Evolutionary conservation across 2,329 filamentous ascomycete species (phyloP).

Genomic region (Exophiala dermatitidis): DNA sequence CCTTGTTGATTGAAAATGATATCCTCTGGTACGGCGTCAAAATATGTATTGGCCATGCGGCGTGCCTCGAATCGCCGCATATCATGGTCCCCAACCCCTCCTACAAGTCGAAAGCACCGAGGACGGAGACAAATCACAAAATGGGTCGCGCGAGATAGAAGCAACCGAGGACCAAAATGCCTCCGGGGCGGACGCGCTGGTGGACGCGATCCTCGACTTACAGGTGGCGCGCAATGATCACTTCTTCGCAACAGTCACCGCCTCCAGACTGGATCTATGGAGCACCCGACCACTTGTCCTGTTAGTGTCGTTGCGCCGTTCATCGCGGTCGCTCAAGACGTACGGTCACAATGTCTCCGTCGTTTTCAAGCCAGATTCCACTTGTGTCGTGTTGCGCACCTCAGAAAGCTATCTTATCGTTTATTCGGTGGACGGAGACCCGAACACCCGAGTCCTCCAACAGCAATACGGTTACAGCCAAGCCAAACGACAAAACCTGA

Average conservation of each 20-base stretch:
- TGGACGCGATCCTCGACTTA: conserved; percentile 56
- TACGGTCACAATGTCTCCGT: conserved; percentile 83
- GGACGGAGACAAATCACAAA: conserved; percentile 19
- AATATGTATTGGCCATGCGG: conserved; percentile 46
- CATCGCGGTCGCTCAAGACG: conserved; percentile 65
- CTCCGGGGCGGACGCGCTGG: background rate
- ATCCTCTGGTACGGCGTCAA: conserved; percentile 10
- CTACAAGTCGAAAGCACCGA: conserved; percentile 28
- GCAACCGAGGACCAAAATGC: no score
- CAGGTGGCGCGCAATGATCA: conserved; percentile 72
- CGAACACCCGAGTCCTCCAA: conserved; percentile 75
- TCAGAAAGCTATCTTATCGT: conserved; percentile 82
- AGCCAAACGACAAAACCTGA: conserved; percentile 40
- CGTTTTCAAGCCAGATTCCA: conserved; percentile 80
- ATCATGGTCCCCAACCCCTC: conserved; percentile 39
- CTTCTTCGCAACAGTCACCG: conserved; percentile 79
- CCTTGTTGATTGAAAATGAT: conserved; percentile 17
- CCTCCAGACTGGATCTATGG: conserved; percentile 85
- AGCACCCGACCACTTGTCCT: conserved; percentile 93
- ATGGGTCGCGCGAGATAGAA: no score
- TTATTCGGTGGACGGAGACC: conserved; percentile 82
- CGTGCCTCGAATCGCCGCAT: conserved; percentile 43
- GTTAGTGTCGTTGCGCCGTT: conserved; percentile 76
- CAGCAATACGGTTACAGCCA: conserved; percentile 59
- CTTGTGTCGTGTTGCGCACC: conserved; percentile 86